These are phyloP conservation scores for Sporothrix luriei DNA, from an alignment of 2,329 filamentous ascomycete species.

Conservation along the genomic window DNA sequence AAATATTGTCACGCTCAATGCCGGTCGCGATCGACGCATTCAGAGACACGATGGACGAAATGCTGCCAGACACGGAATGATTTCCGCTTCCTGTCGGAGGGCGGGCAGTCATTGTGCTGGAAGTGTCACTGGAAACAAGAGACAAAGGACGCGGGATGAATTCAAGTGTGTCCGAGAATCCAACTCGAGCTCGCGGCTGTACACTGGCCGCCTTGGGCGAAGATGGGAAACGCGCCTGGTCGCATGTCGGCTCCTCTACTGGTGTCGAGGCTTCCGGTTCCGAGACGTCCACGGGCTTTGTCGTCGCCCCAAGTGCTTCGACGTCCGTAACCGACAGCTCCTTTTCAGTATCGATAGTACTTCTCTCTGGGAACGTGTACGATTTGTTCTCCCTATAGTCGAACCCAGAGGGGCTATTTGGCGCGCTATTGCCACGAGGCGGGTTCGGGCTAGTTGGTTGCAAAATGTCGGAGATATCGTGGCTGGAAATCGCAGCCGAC, in stretches of 20 bases:
- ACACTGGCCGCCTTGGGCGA: constrained; percentile 29
- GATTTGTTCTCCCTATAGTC: constrained; percentile 46
- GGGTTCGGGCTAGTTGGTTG: constrained; percentile 58
- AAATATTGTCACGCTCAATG: constrained; percentile 48
- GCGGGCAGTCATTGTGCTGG: constrained; percentile 72
- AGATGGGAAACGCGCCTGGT: constrained; percentile 31
- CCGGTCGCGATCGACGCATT: constrained; percentile 48
- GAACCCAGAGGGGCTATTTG: constrained; percentile 60
- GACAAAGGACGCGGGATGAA: constrained; percentile 83
- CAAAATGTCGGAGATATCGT: constrained; percentile 74
- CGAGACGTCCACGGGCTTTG: not conserved
- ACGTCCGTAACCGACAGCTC: constrained; percentile 29
- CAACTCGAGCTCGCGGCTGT: constrained; percentile 64
- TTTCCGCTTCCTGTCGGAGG: constrained; percentile 46
- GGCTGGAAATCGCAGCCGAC: constrained; percentile 79
- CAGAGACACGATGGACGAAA: constrained; percentile 73
- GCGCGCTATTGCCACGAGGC: constrained; percentile 63
- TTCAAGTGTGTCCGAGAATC: constrained; percentile 81
- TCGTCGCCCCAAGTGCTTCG: constrained; percentile 25
- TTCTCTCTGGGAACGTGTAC: constrained; percentile 38
- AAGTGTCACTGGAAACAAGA: constrained; percentile 79
- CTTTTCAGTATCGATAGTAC: constrained; percentile 33
- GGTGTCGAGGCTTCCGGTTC: constrained; percentile 1
- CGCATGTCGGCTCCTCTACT: constrained; percentile 21
- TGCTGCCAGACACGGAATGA: constrained; percentile 76